phyloP scores from a whole-genome alignment of 495 filamentous ascomycete species.

The Aspergillus mulundensis region DNA sequence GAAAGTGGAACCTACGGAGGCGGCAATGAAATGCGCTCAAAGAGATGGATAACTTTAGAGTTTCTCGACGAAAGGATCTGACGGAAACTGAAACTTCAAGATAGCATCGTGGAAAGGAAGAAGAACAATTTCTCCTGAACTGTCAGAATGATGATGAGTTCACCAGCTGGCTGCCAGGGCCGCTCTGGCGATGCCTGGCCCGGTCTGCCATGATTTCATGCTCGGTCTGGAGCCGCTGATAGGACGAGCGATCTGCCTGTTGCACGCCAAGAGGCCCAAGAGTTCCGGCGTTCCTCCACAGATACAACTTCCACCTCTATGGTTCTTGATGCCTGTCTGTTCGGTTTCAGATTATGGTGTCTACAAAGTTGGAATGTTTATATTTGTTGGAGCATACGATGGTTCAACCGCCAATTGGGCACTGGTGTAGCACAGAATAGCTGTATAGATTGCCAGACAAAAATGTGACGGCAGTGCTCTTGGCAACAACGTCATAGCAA shows the following conservation, averaged over 20 bases:
- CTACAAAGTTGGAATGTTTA: background rate
- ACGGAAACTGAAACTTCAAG: background rate
- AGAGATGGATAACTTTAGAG: background rate
- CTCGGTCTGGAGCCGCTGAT: conserved; percentile 4
- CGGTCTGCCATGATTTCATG: conserved; percentile 12
- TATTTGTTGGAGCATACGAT: background rate
- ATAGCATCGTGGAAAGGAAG: background rate
- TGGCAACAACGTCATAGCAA: background rate
- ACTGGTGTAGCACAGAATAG: background rate
- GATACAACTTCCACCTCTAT: background rate
- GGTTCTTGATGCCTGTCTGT: background rate
- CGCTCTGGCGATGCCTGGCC: too few relatives aligned
- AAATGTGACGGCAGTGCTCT: background rate
- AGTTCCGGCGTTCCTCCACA: background rate
- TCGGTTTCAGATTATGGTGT: background rate
- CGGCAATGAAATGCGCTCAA: background rate
- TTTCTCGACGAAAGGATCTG: background rate
- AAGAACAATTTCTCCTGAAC: background rate
- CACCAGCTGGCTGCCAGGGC: background rate
- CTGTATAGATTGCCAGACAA: background rate
- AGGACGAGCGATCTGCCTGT: background rate
- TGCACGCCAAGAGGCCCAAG: conserved; percentile 5
- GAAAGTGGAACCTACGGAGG: conserved; percentile 11
- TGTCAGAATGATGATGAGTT: background rate
- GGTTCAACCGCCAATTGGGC: background rate